Evolutionary conservation across 2,329 filamentous ascomycete species (phyloP).

Genomic region (Penicillium sp.): DNA sequence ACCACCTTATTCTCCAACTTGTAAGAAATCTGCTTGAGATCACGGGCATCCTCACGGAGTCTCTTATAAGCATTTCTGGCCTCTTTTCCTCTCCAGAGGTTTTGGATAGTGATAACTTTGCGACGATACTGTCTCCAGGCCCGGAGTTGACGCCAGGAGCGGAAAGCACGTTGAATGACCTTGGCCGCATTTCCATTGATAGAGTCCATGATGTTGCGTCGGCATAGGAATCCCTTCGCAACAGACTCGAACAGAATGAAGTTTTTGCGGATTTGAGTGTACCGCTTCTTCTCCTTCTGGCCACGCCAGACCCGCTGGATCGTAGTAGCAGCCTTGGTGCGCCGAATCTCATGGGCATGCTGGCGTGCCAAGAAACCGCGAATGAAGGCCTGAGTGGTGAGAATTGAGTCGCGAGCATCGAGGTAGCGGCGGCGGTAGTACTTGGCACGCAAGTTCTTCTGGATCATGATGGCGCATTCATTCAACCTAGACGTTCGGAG

Average conservation of each 20-base stretch:
- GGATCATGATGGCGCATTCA: constrained; percentile 93
- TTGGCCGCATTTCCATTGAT: constrained; percentile 87
- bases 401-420: constrained; percentile 76
- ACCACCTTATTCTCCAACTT: constrained; percentile 99
- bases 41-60: constrained; percentile 89
- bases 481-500: constrained; percentile 86
- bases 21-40: constrained; percentile 99
- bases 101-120: constrained; percentile 87
- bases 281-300: constrained; percentile 80
- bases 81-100: constrained; percentile 80
- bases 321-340: constrained; percentile 80
- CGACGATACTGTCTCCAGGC: constrained; percentile 84
- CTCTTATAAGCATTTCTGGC: constrained; percentile 85
- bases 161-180: constrained; percentile 87
- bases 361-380: constrained; percentile 76
- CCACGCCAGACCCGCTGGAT: constrained; percentile 96
- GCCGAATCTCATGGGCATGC: constrained; percentile 75
- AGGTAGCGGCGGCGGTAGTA: constrained; percentile 92
- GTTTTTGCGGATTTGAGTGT: constrained; percentile 73
- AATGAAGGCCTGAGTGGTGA: constrained; percentile 73
- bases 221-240: constrained; percentile 86
- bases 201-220: constrained; percentile 90
- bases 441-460: constrained; percentile 95
- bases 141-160: constrained; percentile 72
- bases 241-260: constrained; percentile 84